A percentile compares a stretch with the other conserved stretches of the same genome.
These are phyloP conservation scores for Debaryomyces sp. DNA, from an alignment of 1,139 yeast genomes.

Conservation along the genomic window DNA sequence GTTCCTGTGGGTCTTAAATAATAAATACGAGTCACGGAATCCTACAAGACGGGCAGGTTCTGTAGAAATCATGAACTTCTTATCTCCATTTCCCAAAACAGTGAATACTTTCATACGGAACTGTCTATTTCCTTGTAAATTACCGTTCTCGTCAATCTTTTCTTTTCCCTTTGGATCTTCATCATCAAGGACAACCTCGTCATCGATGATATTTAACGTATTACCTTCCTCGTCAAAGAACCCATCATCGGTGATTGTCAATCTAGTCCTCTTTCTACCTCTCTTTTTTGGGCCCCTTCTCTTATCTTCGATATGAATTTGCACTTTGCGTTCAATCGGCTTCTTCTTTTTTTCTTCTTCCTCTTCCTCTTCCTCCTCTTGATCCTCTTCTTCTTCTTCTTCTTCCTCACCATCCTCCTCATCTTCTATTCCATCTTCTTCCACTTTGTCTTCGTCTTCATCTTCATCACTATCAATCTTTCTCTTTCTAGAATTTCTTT, in stretches of 20 bases:
- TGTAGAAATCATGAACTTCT: constrained; percentile 86
- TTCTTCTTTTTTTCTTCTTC: constrained; percentile 19
- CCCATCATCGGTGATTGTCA: constrained; percentile 40
- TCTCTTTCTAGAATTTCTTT: constrained; percentile 20
- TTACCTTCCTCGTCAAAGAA: constrained; percentile 54
- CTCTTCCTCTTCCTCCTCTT: constrained; percentile 20
- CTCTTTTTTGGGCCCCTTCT: constrained; percentile 39
- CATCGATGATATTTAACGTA: constrained; percentile 61
- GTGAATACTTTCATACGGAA: constrained; percentile 84
- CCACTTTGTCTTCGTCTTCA: constrained; percentile 22
- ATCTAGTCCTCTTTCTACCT: constrained; percentile 49
- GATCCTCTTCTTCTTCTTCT: constrained; percentile 27
- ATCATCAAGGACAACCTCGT: constrained; percentile 75
- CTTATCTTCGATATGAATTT: constrained; percentile 11
- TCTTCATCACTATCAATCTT: constrained; percentile 16
- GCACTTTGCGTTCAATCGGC: constrained; percentile 13
- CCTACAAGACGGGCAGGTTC: constrained; percentile 97
- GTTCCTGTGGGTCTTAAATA: constrained; percentile 81
- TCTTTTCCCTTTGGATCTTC: constrained; percentile 80
- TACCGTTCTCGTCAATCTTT: constrained; percentile 72
- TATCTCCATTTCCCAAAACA: constrained; percentile 69
- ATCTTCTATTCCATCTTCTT: constrained; percentile 20
- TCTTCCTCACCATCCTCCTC: constrained; percentile 28
- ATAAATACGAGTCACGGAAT: constrained; percentile 86
- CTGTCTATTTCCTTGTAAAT: constrained; percentile 72